Base-by-base conservation (phyloP, 257 asterid species). In the Solanum arcanum region DNA sequence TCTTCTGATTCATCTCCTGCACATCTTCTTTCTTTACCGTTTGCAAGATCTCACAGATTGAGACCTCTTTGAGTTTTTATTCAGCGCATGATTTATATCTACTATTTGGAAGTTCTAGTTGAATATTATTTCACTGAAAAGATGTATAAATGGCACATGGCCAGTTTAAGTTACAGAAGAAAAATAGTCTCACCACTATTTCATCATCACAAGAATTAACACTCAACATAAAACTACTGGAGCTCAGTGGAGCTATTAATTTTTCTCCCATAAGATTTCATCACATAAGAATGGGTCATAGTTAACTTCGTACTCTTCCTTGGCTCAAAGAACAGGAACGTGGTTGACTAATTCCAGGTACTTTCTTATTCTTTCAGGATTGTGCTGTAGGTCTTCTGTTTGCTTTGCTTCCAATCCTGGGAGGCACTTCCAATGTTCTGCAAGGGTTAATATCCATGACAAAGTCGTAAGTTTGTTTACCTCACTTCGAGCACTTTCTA, bases 361-460 rank as follows among this genome's bases (percentile, higher is more conserved):
- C 35, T 64, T 46, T 85, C 90, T 44, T 68, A 44, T 77, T 78
- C 72, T 91, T 87, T 89, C 94, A 97, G 99, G 99, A 97, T 86
- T 97, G 99, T 92, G 99, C 99, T 59, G 99, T 97, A 89, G 99
- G 99, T 76, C 93, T 97, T 93, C 91, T 97, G 85, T 97, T 97
- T 88, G 99, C 99, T 69, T 91, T 97, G 90, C 99, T 97, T 90
- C 99, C 99, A 83, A 97, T 97, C 83, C 93, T 97, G 84, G 99
- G 99, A 88, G 99, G 99, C 90, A 97, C 96, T 86, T 93, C 98
- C 13, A 98, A 98, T 89, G 93, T 96, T 89, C 90, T 97, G 91
- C 98, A 96, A 87, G 99, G 99, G 86, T 91, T 93, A 31, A 90
- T 96, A 85, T 97, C 99, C 91, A 97, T 97, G 99, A 94, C 99